Base-by-base conservation (phyloP, 2,329 filamentous ascomycete genomes). In the Nemania sp. region DNA sequence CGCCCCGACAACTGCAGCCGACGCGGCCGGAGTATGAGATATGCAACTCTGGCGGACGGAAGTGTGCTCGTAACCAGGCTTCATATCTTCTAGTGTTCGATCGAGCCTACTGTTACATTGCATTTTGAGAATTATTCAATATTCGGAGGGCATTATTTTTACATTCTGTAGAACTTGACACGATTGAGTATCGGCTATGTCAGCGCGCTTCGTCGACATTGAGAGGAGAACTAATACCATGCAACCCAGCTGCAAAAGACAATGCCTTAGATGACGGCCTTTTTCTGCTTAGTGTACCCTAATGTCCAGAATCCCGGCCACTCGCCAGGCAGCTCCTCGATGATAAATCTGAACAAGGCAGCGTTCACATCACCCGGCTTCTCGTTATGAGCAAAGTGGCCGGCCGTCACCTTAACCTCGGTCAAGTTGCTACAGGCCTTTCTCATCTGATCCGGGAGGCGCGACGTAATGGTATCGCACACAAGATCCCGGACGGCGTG, bases 401-500 rank as follows among this genome's bases (percentile, higher is more conserved):
- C 72, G 0, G 71, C 66, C 5, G 74, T 67, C 1, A 78, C 29
- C 21, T 55, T 68, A 9, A 70, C 72, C 17, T 77, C 75, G 0
- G 76, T 78, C 45, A 83, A 64, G 7, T 79, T 72, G 43, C 70
- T 71, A 48, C 73, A 75, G 7, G 63, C 61, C 58, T 73, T 65
- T 32, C 73, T 69, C 73, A 76, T 74, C 0, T 66, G 67, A 59
- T 77, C 74, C 0, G 65, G 66, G n/a, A 78, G 47, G 25, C 72
- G 72, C 2, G 75, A 70, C 2, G 67, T 69, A 34, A 69, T 67
- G 1, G 74, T 75, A 5, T 74, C 72, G 50, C 77, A 79, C 12
- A 77, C 70, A 2, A 62, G 52, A 56, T 81, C 79, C 54, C 72
- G 76, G 32, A 69, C 71, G 0, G 74, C 76, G 46, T 78, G 74